Percentiles rank a stretch among this genome's conserved stretches.
Conservation (phyloP, 495 filamentous ascomycete genomes). For the Massariosphaeria phaeospora region DNA sequence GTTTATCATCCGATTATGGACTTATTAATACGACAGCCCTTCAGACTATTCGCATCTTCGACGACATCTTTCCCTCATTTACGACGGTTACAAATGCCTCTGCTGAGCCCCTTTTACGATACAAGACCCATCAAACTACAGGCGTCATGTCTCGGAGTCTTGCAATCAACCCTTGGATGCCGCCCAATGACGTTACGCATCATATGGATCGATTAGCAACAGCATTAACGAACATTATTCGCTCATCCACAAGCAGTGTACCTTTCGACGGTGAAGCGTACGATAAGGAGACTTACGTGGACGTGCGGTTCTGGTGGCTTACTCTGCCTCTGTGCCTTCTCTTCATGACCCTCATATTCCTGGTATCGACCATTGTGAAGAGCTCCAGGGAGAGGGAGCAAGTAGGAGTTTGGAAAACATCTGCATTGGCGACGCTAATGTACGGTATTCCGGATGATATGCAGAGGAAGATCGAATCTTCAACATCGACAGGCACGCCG, state of each 20-base stretch:
- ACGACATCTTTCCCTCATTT: conserved; percentile 17
- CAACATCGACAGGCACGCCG: conserved; percentile 6
- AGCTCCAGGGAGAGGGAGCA: conserved; percentile 16
- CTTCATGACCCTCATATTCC: conserved; percentile 18
- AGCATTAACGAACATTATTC: conserved; percentile 24
- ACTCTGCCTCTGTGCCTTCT: conserved; percentile 20
- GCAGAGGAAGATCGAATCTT: conserved; percentile 25
- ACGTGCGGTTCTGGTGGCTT: conserved; percentile 26
- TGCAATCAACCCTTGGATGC: conserved; percentile 18
- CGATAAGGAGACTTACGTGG: conserved; percentile 11
- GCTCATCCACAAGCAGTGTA: neutral
- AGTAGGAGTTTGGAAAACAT: conserved; percentile 31
- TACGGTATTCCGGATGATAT: conserved; percentile 27
- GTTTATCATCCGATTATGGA: neutral
- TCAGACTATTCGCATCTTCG: conserved; percentile 4
- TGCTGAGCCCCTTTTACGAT: conserved; percentile 5
- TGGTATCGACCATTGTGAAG: conserved; percentile 23
- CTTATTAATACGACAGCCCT: neutral
- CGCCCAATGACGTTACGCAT: conserved; percentile 9
- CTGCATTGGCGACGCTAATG: conserved; percentile 25
- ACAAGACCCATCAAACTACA: neutral
- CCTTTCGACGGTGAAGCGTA: conserved; percentile 10
- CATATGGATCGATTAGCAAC: conserved; percentile 17
- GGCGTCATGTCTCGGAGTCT: neutral
- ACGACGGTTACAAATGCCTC: neutral